Evolutionary conservation across 1,284 basidiomycete genomes (phyloP), one percentile per base, ranked within the genome.

Genomic region (Tremellales sp.): DNA sequence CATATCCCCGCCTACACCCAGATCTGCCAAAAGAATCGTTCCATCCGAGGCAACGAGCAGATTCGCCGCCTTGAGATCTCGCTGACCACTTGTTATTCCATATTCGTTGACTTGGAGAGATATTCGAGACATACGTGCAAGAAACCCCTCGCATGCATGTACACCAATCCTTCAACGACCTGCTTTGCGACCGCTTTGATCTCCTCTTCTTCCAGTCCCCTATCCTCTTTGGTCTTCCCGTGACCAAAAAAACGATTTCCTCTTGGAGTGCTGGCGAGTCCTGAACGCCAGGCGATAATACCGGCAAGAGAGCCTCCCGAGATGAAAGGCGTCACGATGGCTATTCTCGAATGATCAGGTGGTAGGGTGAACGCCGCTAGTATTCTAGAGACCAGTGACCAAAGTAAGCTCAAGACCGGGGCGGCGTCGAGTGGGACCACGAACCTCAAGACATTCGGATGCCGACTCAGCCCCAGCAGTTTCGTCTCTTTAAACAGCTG

Each of bases 1-100:
- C 27, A 66, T 47, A 46, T 65, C 65, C 2, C 67, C 65, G 3
- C 60, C 66, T 35, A 97, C 92, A 24, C 93, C 94, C 72, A 97
- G 95, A 73, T 97, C 93, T 63, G 88, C 92, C 21, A 97, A 83
- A 75, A 95, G 83, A 57, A 71, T 86, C 84, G 31, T 92, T 83
- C 12, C 84, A 45, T 61, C 77, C 5, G 83, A 79, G 0, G 87
- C 88, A 54, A 97, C 77, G 47, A 97, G 84, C 43, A 97, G 77
- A 68, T 97, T 97, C 51, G 93, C 94, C 5, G 93, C 88, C 55
- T 71, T 71, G 26, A 71, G 47, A 46, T 71, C 68, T 36, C 68
- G 50, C 68, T 71, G 45, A 65, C 48, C 1, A 21, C 9, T 32
- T n/a, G 22, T 32, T 2, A 12, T 16, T 4, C n/a, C n/a, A n/a